Evolutionary conservation across 1,284 basidiomycete species (phyloP).

Genomic region (Neolentinus lepideus): DNA sequence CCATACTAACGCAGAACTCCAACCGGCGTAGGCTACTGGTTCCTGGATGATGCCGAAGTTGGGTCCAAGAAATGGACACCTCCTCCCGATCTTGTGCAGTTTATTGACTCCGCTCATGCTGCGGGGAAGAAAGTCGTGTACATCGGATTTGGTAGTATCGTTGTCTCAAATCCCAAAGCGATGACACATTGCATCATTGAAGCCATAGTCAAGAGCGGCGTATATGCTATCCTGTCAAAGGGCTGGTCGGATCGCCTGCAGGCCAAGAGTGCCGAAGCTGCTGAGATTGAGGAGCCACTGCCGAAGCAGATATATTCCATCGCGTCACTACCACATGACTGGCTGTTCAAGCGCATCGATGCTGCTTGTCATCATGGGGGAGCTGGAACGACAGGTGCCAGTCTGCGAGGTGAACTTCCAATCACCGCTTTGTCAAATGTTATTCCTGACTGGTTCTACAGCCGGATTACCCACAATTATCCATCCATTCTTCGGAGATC

Average conservation of each 20-base stretch:
- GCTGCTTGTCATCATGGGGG: slow-evolving; percentile 98
- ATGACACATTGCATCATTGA: slow-evolving; percentile 91
- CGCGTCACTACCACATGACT: slow-evolving; percentile 90
- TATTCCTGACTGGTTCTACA: slow-evolving; percentile 21
- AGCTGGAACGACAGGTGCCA: slow-evolving; percentile 93
- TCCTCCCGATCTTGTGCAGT: slow-evolving; percentile 71
- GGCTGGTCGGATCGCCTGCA: slow-evolving; percentile 96
- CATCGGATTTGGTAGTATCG: slow-evolving; percentile 98
- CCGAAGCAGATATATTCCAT: slow-evolving; percentile 80
- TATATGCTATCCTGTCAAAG: slow-evolving; percentile 90
- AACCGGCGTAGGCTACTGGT: slow-evolving; percentile 78
- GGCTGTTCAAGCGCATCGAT: slow-evolving; percentile 92
- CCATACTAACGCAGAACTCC: slow-evolving; percentile 7
- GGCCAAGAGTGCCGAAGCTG: slow-evolving; percentile 49
- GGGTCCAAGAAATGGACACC: slow-evolving; percentile 84
- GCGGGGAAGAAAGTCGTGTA: slow-evolving; percentile 89
- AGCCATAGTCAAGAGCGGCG: slow-evolving; percentile 79
- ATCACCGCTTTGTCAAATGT: neutral
- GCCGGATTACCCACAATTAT: slow-evolving; percentile 95
- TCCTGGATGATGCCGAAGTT: slow-evolving; percentile 86
- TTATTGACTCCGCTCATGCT: slow-evolving; percentile 73
- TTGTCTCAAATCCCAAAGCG: slow-evolving; percentile 88
- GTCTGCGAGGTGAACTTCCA: slow-evolving; percentile 63
- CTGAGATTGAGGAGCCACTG: slow-evolving; percentile 60
- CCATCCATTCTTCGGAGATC: slow-evolving; percentile 96